Conservation (phyloP, 2,329 filamentous ascomycete species). For the Venturia carpophila region DNA sequence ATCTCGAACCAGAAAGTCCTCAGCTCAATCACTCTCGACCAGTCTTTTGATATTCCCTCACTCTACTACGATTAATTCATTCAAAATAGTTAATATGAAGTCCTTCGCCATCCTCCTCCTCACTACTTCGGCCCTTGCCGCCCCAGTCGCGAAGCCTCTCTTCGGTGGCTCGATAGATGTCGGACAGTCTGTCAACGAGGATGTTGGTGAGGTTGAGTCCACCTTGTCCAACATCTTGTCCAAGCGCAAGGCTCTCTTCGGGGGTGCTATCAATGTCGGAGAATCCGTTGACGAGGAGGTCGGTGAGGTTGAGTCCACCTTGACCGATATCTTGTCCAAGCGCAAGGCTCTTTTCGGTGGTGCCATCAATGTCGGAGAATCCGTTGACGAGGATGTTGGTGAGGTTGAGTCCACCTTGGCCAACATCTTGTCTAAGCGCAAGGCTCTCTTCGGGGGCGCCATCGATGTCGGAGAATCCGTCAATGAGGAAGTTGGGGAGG, state of each 20-base stretch:
- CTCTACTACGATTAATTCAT: background rate
- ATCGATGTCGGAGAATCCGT: background rate
- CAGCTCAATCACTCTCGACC: background rate
- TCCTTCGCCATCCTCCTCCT: background rate
- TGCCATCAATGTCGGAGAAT: background rate
- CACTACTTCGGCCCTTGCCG: background rate
- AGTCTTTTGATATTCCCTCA: background rate
- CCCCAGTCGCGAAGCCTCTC: slow-evolving; percentile 6
- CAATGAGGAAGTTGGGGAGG: background rate
- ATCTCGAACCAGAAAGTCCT: background rate
- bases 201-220: background rate
- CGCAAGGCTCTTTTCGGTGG: background rate
- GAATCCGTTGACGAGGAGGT: background rate
- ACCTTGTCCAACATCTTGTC: background rate
- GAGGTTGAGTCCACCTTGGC: background rate
- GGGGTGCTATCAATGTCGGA: background rate
- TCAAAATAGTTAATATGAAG: background rate
- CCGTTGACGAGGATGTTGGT: background rate
- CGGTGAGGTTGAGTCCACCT: background rate
- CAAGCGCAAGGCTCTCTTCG: background rate
- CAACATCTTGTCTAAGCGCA: background rate
- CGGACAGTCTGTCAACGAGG: background rate
- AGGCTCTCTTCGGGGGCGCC: background rate
- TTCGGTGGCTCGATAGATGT: background rate
- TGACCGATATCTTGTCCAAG: background rate